Evolutionary conservation across 2,329 filamentous ascomycete species (phyloP), one percentile per base, ranked within the genome.

Genomic region (Penicillium vulpinum): DNA sequence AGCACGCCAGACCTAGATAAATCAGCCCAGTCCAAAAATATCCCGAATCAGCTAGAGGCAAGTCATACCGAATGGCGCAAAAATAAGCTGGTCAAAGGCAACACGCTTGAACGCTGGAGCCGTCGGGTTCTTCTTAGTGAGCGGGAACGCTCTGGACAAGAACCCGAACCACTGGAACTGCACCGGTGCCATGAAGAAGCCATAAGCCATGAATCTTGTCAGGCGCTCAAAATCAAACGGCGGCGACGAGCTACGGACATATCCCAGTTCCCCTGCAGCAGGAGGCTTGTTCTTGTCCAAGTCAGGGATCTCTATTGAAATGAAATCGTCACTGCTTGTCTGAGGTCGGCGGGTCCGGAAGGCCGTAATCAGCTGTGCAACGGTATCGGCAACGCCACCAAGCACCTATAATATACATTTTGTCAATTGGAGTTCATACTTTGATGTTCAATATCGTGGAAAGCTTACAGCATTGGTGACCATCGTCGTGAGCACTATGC

Each of bases 151-250:
- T 63, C 81, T 83, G 33, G 87, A 89, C 62, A 99, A 80, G 74
- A 96, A 92, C 50, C 86, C 85, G 77, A 97, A 97, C 94, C 94
- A 99, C 73, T 91, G 88, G 79, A 96, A 96, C 75, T 97, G 93
- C 31, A 97, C 69, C 0, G 94, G 94, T 5, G 94, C 92, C 91
- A 97, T 97, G 71, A 89, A 85, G 78, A 97, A 97, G 72, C 92
- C 92, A 74, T 97, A 99, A 5, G 90, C 89, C 91, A 97, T 97
- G 80, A 97, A 99, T 46, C 94, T 84, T 2, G 91, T 93, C 61
- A 97, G 81, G 47, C 94, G 87, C 78, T 97, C 94, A 69, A 97
- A 97, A 76, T 99, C 93, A 70, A 99, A 97, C 0, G 91, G 87
- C 3, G 91, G 89, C 28, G 92, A 90, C 0, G 88, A 81, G 11